Percentiles rank a stretch among this genome's conserved stretches.
phyloP scores from a whole-genome alignment of 2,329 filamentous ascomycete species.

The Diaporthe amygdali region DNA sequence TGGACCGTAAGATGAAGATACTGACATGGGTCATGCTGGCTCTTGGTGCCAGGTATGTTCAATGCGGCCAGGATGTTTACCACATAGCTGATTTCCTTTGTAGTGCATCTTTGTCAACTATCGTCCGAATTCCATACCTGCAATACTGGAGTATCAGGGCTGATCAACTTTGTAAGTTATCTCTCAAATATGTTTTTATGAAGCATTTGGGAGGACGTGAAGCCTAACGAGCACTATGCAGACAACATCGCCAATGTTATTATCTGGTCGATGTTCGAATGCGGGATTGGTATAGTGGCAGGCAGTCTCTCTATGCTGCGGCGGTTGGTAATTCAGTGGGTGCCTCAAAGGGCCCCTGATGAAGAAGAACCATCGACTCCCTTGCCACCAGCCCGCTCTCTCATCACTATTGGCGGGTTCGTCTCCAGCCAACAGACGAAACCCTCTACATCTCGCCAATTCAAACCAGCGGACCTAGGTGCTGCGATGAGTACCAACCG shows the following conservation, averaged over 20 bases:
- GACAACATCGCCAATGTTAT: neutral
- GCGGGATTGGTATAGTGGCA: neutral
- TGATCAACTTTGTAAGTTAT: neutral
- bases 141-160: neutral
- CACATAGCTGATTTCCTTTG: fast-evolving
- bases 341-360: neutral
- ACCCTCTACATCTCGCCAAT: neutral
- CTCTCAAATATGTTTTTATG: too few species aligned
- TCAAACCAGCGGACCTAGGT: neutral
- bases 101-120: neutral
- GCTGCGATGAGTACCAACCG: neutral
- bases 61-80: fast-evolving
- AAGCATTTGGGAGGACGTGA: too few species aligned
- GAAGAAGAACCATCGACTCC: neutral
- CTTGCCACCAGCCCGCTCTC: neutral
- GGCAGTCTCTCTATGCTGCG: neutral
- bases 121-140: neutral
- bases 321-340: neutral
- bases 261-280: neutral
- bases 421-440: neutral
- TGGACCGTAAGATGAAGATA: constrained; percentile 2
- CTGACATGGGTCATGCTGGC: neutral
- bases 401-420: neutral
- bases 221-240: neutral
- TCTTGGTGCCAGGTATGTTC: neutral